phyloP scores from a whole-genome alignment of 768 basidiomycete species.

The Lentinula sp. region DNA sequence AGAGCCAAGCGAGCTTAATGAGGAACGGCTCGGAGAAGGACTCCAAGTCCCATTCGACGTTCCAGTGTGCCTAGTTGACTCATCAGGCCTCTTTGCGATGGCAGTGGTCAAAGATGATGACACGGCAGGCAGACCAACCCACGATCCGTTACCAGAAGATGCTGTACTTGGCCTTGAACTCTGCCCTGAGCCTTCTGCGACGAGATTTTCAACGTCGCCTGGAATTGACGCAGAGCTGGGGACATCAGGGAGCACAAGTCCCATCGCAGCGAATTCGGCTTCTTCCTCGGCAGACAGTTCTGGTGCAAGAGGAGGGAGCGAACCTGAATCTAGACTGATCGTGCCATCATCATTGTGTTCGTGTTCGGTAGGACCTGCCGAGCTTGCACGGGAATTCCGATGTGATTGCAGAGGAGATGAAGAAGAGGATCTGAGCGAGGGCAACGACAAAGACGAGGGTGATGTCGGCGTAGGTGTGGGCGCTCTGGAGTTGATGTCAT shows the following conservation, averaged over 20 bases:
- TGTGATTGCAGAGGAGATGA: not conserved
- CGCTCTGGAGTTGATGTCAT: conserved; percentile 6
- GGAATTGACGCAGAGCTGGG: not conserved
- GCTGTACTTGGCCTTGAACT: not conserved
- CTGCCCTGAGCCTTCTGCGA: not conserved
- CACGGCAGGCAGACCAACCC: not conserved
- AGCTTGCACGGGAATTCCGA: not conserved
- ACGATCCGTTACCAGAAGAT: not conserved
- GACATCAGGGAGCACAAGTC: conserved; percentile 19
- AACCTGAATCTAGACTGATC: not conserved
- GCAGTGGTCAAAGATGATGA: not conserved
- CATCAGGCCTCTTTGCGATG: not conserved
- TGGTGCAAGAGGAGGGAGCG: not conserved
- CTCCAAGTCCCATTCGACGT: conserved; percentile 2
- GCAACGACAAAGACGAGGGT: not conserved
- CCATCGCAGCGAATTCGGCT: conserved; percentile 41
- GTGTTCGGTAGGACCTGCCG: not conserved
- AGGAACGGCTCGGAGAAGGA: not conserved
- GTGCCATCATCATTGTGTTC: not conserved
- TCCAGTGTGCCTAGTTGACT: not conserved
- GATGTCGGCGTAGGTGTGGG: not conserved
- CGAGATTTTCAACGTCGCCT: not conserved
- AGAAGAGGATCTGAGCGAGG: not conserved
- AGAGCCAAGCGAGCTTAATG: not conserved
- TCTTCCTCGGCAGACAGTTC: conserved; percentile 14